phyloP scores from a whole-genome alignment of 306 rosid genomes.

The Cucurbita pepo region DNA sequence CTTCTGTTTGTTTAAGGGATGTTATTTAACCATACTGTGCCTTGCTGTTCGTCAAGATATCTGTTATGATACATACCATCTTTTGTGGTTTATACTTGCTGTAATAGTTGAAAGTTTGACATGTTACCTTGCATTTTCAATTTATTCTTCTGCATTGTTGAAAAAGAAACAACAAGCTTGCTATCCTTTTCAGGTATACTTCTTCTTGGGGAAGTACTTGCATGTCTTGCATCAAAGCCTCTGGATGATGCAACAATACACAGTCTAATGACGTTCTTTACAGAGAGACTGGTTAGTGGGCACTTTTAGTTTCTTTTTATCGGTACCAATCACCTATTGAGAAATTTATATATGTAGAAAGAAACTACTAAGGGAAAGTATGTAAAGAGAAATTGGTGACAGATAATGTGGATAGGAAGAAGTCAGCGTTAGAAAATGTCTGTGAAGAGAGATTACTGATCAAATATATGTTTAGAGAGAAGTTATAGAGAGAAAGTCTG shows the following conservation, averaged over 20 bases:
- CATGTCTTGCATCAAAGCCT: conserved; percentile 41
- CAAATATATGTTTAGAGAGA: no score
- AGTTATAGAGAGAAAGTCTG: no score
- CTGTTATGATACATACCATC: neutral
- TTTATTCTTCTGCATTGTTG: neutral
- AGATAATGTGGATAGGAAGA: no score
- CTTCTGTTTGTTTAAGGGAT: neutral
- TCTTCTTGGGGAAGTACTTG: conserved; percentile 76
- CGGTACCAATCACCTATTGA: neutral
- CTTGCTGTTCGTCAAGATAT: neutral
- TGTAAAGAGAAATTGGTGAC: no score
- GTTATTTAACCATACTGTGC: neutral
- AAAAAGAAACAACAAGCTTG: neutral
- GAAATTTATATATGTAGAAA: no score
- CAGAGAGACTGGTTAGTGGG: conserved; percentile 74
- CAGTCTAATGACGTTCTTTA: conserved; percentile 68
- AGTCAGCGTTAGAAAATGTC: no score
- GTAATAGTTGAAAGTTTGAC: neutral
- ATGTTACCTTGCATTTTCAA: neutral
- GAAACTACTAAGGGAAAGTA: no score
- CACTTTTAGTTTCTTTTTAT: neutral
- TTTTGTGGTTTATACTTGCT: neutral
- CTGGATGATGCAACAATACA: conserved; percentile 43
- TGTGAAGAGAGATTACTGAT: no score
- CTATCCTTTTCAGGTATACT: conserved; percentile 43